These are phyloP conservation scores for Boletus speciosus DNA, from an alignment of 768 basidiomycete species.

Conservation along the genomic window DNA sequence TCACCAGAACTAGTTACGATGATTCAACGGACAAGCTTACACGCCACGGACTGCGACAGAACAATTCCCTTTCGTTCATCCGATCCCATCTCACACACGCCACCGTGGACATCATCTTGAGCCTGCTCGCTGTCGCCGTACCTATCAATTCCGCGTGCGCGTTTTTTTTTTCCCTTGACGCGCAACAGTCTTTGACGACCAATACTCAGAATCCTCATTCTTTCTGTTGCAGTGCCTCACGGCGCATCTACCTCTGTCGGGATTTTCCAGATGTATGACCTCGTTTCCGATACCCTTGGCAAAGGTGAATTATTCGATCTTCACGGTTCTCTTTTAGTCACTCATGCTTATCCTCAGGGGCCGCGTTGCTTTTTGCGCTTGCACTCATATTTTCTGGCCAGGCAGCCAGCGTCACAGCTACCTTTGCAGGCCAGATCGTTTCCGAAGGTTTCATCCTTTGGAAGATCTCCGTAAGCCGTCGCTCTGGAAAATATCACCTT, in stretches of 20 bases:
- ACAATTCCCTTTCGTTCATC: constrained; percentile 35
- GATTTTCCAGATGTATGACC: constrained; percentile 40
- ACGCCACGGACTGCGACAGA: constrained; percentile 22
- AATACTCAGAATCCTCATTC: constrained; percentile 33
- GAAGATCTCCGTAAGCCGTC: constrained; percentile 35
- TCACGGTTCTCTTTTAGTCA: background rate
- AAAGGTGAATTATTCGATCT: constrained; percentile 23
- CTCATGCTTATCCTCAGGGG: constrained; percentile 1
- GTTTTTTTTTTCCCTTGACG: background rate
- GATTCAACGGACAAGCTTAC: constrained; percentile 4
- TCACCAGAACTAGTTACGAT: constrained; percentile 5
- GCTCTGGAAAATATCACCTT: background rate
- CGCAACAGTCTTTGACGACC: background rate
- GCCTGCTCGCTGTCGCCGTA: constrained; percentile 43
- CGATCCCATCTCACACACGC: constrained; percentile 41
- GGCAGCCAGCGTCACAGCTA: constrained; percentile 48
- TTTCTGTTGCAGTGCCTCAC: constrained; percentile 25
- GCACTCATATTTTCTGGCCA: constrained; percentile 47
- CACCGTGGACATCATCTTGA: constrained; percentile 43
- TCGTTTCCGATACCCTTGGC: constrained; percentile 41
- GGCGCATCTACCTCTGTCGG: constrained; percentile 27
- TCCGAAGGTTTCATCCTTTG: constrained; percentile 49
- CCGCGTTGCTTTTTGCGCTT: constrained; percentile 44
- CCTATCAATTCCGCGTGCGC: constrained; percentile 42
- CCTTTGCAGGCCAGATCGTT: constrained; percentile 47